phyloP scores from a whole-genome alignment of 768 basidiomycete species.

The Holtermanniella nyarrowii region DNA sequence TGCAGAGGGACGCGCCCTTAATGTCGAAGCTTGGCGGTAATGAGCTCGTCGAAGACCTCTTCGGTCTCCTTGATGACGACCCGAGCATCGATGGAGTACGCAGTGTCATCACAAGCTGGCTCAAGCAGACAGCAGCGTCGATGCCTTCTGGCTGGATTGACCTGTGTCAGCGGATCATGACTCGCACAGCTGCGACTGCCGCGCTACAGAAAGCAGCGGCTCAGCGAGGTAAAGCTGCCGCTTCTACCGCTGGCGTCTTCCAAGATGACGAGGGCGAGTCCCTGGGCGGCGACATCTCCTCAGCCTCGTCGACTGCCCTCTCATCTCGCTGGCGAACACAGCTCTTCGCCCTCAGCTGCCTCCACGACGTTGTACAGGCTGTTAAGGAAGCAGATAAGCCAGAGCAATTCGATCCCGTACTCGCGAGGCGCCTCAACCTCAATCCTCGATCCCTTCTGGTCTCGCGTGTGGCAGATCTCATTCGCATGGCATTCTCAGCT shows the following conservation, averaged over 20 bases:
- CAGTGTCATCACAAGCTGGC: conserved; percentile 86
- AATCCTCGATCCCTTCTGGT: conserved; percentile 55
- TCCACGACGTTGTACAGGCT: conserved; percentile 76
- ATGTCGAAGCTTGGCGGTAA: conserved; percentile 94
- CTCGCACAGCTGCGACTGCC: conserved; percentile 78
- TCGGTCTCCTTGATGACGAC: conserved; percentile 90
- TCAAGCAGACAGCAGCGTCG: conserved; percentile 82
- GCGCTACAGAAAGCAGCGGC: conserved; percentile 33
- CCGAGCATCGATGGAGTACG: conserved; percentile 86
- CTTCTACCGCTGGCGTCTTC: conserved; percentile 37
- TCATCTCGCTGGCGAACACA: conserved; percentile 89
- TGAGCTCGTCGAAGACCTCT: conserved; percentile 82
- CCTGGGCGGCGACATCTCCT: conserved; percentile 40
- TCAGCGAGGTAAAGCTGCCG: conserved; percentile 4
- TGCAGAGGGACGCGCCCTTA: conserved; percentile 81
- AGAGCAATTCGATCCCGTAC: conserved; percentile 72
- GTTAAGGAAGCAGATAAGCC: conserved; percentile 60
- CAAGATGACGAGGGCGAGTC: conserved; percentile 93
- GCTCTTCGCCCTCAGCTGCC: conserved; percentile 80
- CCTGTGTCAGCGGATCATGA: conserved; percentile 94
- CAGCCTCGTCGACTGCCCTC: conserved; percentile 14
- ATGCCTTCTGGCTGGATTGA: conserved; percentile 98
- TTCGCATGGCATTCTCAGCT: conserved; percentile 96
- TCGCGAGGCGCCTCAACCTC: conserved; percentile 45
- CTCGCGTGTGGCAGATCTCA: conserved; percentile 78